These are phyloP conservation scores for Saccharomyces pastorianus DNA, from an alignment of 1,139 yeast genomes.

Conservation along the genomic window DNA sequence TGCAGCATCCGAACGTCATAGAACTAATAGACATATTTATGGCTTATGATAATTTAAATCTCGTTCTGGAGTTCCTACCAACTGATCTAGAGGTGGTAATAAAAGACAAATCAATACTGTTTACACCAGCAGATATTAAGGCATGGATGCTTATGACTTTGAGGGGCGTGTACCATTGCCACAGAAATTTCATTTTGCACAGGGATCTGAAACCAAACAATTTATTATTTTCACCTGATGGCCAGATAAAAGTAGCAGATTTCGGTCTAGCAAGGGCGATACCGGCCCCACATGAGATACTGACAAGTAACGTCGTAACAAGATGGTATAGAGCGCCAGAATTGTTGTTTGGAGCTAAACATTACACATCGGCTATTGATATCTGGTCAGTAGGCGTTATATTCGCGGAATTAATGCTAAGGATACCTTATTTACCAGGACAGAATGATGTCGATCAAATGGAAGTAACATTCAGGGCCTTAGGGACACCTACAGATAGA, in stretches of 20 bases:
- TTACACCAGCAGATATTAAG: conserved; percentile 81
- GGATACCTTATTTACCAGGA: conserved; percentile 93
- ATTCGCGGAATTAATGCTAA: conserved; percentile 91
- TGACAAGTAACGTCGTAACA: conserved; percentile 92
- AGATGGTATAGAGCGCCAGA: conserved; percentile 98
- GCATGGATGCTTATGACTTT: conserved; percentile 91
- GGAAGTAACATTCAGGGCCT: conserved; percentile 83
- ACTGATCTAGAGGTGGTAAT: conserved; percentile 86
- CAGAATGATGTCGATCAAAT: conserved; percentile 82
- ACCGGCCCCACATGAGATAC: conserved; percentile 68
- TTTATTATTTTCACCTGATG: conserved; percentile 74
- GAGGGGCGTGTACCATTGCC: conserved; percentile 92
- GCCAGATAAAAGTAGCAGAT: conserved; percentile 89
- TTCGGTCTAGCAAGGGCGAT: conserved; percentile 87
- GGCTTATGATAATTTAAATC: conserved; percentile 59
- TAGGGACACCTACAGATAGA: conserved; percentile 91
- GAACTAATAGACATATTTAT: conserved; percentile 83
- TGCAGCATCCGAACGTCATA: conserved; percentile 75
- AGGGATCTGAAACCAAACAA: conserved; percentile 84
- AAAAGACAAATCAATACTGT: conserved; percentile 67
- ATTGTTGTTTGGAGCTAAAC: conserved; percentile 76
- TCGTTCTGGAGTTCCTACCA: conserved; percentile 86
- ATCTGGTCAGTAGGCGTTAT: conserved; percentile 92
- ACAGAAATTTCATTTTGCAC: conserved; percentile 79
- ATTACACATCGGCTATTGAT: conserved; percentile 83